Evolutionary conservation across 805 yeast species (phyloP), one percentile per base, ranked within the genome.

Genomic region (Candida takata): DNA sequence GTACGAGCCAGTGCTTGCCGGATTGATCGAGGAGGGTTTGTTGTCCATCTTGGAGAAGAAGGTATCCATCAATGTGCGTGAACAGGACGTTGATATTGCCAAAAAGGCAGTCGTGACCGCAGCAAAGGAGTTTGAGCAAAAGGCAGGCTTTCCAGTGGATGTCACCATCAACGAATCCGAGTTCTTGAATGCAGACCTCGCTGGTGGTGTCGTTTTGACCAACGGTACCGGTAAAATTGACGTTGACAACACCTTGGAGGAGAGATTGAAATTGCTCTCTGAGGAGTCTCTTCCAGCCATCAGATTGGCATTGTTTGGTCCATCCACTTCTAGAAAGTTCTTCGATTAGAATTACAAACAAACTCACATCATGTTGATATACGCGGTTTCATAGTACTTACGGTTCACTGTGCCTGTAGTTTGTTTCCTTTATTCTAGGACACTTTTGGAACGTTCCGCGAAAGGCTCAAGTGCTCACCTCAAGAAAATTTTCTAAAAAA

Each of bases 191-290:
- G 70, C 76, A 30, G 79, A 77, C 33, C 55, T 67, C 44, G 78
- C 90, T 26, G 99, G 99, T 45, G 99, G 99, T 57, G 85, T 79
- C 27, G 61, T 86, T 31, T 70, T 85, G 32, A 60, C 72, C 37
- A 84, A 83, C 56, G 72, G 73, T 25, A 60, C 73, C 29, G 95
- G 94, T 36, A 85, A 83, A 65, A 87, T 92, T 48, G 88, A 82
- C 51, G 85, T 92, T 38, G 72, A 84, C 64, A 92, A 92, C 69
- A 88, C 98, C 32, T 72, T 92, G 54, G 96, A 87, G 54, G 97
- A 88, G 69, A 84, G 99, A 66, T 76, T 92, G 55, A 74, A 79
- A 52, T 64, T 92, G 43, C 71, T 92, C 52, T 73, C 83, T 26
- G 83, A 84, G 58, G 84, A 78, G 53, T 83, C 95, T 7, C 74